Evolutionary conservation across 768 basidiomycete species (phyloP).

Genomic region (Symmetrospora coprosmae): DNA sequence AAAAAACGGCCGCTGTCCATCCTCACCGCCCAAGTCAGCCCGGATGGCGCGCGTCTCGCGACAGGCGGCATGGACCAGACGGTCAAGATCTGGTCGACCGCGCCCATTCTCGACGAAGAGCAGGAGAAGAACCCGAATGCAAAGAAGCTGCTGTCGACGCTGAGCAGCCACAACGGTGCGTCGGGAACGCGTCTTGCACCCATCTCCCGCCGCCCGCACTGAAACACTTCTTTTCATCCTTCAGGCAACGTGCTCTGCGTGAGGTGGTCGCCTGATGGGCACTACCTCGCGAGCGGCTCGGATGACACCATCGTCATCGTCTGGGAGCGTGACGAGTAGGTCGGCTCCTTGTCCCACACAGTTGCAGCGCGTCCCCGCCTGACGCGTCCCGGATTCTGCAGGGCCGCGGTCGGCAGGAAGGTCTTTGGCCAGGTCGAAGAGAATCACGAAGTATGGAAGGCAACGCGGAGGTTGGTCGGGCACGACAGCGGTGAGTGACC

Average conservation of each 20-base stretch:
- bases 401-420: slow-evolving; percentile 62
- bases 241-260: slow-evolving; percentile 65
- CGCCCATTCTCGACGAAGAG: slow-evolving; percentile 73
- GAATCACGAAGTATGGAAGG: slow-evolving; percentile 96
- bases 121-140: slow-evolving; percentile 50
- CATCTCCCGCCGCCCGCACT: no score
- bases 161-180: slow-evolving; percentile 76
- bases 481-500: slow-evolving; percentile 88
- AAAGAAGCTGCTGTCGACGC: slow-evolving; percentile 75
- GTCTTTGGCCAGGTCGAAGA: slow-evolving; percentile 90
- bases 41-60: slow-evolving; percentile 89
- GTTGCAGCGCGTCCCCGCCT: background rate
- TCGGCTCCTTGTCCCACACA: background rate
- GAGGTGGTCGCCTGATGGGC: slow-evolving; percentile 82
- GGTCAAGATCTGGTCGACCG: slow-evolving; percentile 92
- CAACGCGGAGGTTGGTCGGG: slow-evolving; percentile 73
- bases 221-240: no score
- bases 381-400: no score
- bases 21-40: slow-evolving; percentile 34
- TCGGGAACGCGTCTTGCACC: no score
- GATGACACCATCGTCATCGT: slow-evolving; percentile 93
- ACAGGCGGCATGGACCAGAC: slow-evolving; percentile 92
- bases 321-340: slow-evolving; percentile 58
- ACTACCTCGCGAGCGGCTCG: slow-evolving; percentile 88
- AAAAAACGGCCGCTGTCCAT: slow-evolving; percentile 7